Base-by-base conservation (phyloP, 2,329 filamentous ascomycete genomes). In the Fusarium redolens region DNA sequence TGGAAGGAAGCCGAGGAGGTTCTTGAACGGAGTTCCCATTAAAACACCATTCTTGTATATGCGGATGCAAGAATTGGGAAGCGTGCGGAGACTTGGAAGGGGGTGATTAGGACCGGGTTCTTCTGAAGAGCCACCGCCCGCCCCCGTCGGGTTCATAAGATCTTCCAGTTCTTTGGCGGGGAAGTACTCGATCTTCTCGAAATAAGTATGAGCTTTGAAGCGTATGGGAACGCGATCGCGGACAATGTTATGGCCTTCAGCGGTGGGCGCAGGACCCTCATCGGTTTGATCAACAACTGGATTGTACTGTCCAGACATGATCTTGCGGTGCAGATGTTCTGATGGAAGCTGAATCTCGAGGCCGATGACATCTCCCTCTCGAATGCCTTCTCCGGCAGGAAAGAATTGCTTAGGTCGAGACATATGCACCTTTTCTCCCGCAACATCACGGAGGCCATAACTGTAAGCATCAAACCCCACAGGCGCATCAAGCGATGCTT, bases 161-260 rank as follows among this genome's bases (percentile, higher is more conserved):
- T 97, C 93, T 77, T 98, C 95, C 44, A 98, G 90, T 73, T 97
- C 92, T 80, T 97, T 97, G 15, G 92, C 92, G 1, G 93, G 87
- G 75, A 96, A 93, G 81, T 97, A 97, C 79, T 97, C 95, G 72
- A 95, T 93, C 79, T 94, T 92, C 82, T 98, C 96, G 81, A 97
- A 98, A 84, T 97, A 97, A 59, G 95, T 92, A 80, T 97, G 94
- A 45, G 92, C 91, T 82, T 97, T 98, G 85, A 97, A 97, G 14
- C 95, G 91, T 74, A 98, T 97, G 2, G 96, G 95, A 48, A 98
- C 94, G 54, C 96, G 93, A 81, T 99, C 97, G 70, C 97, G 94
- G 67, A 99, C 93, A 70, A 98, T 93, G 81, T 98, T 96, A 20
- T 90, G 84, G 0, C 89, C 88, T 68, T 89, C 87, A n/a, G 88